Base-by-base conservation (phyloP, 805 yeast species). In the Dipodascopsis tothii region DNA sequence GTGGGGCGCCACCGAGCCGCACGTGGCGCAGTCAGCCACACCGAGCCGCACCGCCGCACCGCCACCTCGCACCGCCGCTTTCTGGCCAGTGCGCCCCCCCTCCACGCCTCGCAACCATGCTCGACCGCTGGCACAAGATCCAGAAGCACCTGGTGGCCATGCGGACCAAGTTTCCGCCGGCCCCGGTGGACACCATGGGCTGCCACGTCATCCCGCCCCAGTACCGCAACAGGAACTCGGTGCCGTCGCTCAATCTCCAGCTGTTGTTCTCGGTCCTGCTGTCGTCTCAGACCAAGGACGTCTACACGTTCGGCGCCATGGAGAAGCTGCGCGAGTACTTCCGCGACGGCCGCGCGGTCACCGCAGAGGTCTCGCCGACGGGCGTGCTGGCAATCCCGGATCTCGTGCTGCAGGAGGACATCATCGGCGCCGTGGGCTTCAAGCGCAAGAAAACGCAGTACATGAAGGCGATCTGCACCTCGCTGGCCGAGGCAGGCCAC, bases 231-330 rank as follows among this genome's bases (percentile, higher is more conserved):
- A 11, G 33, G n/a, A 35, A 49, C n/a, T 46, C 53, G 7, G 33
- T 68, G 1, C 57, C 58, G 43, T 65, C 66, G 16, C 70, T 67
- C 56, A 69, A 96, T 39, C 81, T 80, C 57, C 96, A 87, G 60
- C 67, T 84, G 28, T 68, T 88, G 27, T 70, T 87, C 0, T 79
- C 95, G 2, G 69, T 88, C 40, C 84, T 88, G 88, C 74, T 88
- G 23, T 84, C 95, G 6, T 75, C 96, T 0, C 96, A 88, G 55
- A 88, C 97, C 1, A 87, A 83, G 58, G 97, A 88, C 61, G 95
- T 85, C 60, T 76, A 80, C 38, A 88, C 85, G 48, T 82, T 71
- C 42, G 73, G 72, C 34, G 94, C 92, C 0, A 81, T 87, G 78
- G 60, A 60, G 14, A 71, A 65, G 23, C 65, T 90, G 50, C 79